Base-by-base conservation (phyloP, 139 green algal genomes). In the Chara braunii region DNA sequence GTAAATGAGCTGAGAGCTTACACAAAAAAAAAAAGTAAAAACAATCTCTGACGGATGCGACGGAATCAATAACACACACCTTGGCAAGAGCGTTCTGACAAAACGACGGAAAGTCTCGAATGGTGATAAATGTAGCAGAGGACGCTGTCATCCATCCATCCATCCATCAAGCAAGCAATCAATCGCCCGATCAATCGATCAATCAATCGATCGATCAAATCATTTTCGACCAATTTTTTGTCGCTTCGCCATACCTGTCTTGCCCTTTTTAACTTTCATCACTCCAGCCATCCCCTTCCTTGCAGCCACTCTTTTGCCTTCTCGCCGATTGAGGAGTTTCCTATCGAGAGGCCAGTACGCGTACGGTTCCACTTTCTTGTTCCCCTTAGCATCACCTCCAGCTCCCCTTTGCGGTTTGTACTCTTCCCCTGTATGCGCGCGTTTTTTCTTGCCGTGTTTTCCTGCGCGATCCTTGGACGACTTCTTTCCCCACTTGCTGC, bases 281-380 rank as follows among this genome's bases (percentile, higher is more conserved):
- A 95, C 67, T 6, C 64, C 68, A 2, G 60, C 62, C 23, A 95
- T 77, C 0, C 80, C 66, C 57, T 77, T 74, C 3, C 51, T 40
- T 1, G 81, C 84, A 24, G 36, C 51, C 72, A 32, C 57, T n/a
- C 65, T 50, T 64, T 86, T 86, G 28, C 44, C 70, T 3, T 73
- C 34, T 33, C 92, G 79, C 35, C 84, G 71, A 78, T 98, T 98
- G 29, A 99, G 81, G 83, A 97, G 84, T 55, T 92, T 92, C 8
- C 85, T 77, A 68, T 99, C 93, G 51, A 99, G 80, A 18, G 83
- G 85, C 93, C 93, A 99, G 78, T 98, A 99, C 0, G 93, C 91
- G 68, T 95, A 97, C 8, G 93, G 93, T 82, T 99, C 91, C 30
- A 84, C 43, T 67, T 68, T 75, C 36, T 40, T 44, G 4, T 34